Evolutionary conservation across 108 stramenopile species (phyloP), one percentile per base, ranked within the genome.

Genomic region (Phaeodactylum tricornutum): DNA sequence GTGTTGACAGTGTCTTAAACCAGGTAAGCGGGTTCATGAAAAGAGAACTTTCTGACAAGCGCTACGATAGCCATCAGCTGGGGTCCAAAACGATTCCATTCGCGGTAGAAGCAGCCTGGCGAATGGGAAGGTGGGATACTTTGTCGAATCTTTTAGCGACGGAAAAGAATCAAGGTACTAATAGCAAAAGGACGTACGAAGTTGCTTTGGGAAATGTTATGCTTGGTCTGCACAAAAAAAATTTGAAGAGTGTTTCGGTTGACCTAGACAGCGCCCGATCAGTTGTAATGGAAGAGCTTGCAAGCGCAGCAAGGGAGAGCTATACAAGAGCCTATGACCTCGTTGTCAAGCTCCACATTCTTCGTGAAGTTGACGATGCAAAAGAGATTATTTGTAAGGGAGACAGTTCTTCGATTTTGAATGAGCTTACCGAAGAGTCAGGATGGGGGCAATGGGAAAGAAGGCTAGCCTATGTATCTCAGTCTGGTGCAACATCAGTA

Each of bases 91-190:
- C 66, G 24, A 45, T 54, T 47, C 58, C 83, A 43, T 57, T 49
- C 11, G 85, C 87, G 39, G 70, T 75, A 11, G 81, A 94, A 48
- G 92, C 92, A 5, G 77, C 92, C 19, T 87, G 86, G 86, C 71
- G 79, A 30, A 73, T 94, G 27, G 87, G 87, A 15, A 67, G 64
- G 30, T 94, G 92, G 92, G 57, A 72, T 16, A 55, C 59, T 17
- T 64, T 91, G 20, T 69, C 70, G 3, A 55, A 47, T 16, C 30
- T 77, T 2, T 30, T 57, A 23, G 16, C 33, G 3, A 24, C 29
- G 5, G 16, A 35, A 6, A 26, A 4, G 3, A 22, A 20, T 11
- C 22, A 46, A 15, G 55, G 12, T 42, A 60, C 9, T 24, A 51
- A 1, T n/a, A 17, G 5, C 32, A 50, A 57, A 34, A 60, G 40